These are phyloP conservation scores for Phytophthora hibernalis DNA, from an alignment of 352 stramenopile species.

Conservation along the genomic window DNA sequence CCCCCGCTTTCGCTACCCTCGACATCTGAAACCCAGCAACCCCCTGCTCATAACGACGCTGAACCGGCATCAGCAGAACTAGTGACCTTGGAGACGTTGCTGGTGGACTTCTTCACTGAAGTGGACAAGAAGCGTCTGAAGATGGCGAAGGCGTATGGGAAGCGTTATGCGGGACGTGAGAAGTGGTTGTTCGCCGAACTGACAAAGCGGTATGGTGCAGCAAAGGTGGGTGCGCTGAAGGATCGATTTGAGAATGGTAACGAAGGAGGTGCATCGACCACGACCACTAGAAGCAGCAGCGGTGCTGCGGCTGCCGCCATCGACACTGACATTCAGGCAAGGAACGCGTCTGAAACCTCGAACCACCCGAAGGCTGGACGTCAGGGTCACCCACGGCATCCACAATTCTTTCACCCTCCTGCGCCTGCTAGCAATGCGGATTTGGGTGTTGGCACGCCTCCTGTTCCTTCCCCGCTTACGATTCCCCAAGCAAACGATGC, in stretches of 20 bases:
- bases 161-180: conserved; percentile 71
- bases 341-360: conserved; percentile 9
- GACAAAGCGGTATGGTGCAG: conserved; percentile 63
- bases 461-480: conserved; percentile 2
- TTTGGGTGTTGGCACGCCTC: conserved; percentile 5
- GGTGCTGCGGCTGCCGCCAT: background rate
- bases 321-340: conserved; percentile 1
- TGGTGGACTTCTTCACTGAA: conserved; percentile 70
- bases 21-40: background rate
- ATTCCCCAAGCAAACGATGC: conserved; percentile 6
- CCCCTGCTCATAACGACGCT: background rate
- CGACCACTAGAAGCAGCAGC: background rate
- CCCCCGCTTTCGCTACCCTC: background rate
- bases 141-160: conserved; percentile 73
- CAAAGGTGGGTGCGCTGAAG: conserved; percentile 54
- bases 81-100: conserved; percentile 57
- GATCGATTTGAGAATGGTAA: conserved; percentile 30
- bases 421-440: conserved; percentile 23
- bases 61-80: conserved; percentile 4
- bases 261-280: background rate
- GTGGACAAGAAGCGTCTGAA: conserved; percentile 65
- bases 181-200: conserved; percentile 75
- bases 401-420: conserved; percentile 42
- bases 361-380: conserved; percentile 24
- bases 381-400: conserved; percentile 35